Evolutionary conservation across 257 asterid species (phyloP).

Genomic region (Catharanthus roseus): DNA sequence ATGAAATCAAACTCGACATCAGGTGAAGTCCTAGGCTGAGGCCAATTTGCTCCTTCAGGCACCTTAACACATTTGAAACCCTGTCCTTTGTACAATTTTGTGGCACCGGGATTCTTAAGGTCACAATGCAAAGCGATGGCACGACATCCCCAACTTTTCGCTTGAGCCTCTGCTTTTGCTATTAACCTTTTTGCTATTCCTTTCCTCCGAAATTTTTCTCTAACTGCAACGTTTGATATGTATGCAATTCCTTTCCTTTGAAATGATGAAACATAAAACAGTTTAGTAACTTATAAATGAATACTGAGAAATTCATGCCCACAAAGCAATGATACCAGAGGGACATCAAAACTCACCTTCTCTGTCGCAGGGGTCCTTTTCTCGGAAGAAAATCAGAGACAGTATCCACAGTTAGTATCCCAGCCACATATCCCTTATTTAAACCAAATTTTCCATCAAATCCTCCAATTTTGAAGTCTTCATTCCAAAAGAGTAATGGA

Average conservation of each 20-base stretch:
- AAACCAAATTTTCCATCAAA: constrained; percentile 64
- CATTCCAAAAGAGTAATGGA: constrained; percentile 45
- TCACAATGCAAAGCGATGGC: constrained; percentile 84
- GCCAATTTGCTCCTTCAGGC: constrained; percentile 84
- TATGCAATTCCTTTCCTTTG: constrained; percentile 80
- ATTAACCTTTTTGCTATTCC: constrained; percentile 71
- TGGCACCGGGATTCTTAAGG: constrained; percentile 64
- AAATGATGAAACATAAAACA: background rate
- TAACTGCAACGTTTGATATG: constrained; percentile 85
- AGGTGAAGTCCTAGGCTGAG: constrained; percentile 63
- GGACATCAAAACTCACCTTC: constrained; percentile 55
- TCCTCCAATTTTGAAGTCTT: constrained; percentile 55
- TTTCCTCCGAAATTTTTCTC: constrained; percentile 58
- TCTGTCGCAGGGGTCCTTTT: constrained; percentile 70
- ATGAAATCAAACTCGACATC: constrained; percentile 66
- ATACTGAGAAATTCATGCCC: no score
- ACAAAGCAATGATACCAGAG: no score
- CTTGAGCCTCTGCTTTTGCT: constrained; percentile 73
- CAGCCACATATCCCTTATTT: constrained; percentile 69
- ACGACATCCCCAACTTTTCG: constrained; percentile 82
- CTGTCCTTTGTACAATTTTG: constrained; percentile 44
- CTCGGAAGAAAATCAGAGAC: constrained; percentile 93
- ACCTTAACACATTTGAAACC: constrained; percentile 62
- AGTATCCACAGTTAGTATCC: constrained; percentile 84
- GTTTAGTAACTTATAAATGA: background rate